Evolutionary conservation across 1,139 yeast species (phyloP).

Genomic region (Diutina neorugosa): DNA sequence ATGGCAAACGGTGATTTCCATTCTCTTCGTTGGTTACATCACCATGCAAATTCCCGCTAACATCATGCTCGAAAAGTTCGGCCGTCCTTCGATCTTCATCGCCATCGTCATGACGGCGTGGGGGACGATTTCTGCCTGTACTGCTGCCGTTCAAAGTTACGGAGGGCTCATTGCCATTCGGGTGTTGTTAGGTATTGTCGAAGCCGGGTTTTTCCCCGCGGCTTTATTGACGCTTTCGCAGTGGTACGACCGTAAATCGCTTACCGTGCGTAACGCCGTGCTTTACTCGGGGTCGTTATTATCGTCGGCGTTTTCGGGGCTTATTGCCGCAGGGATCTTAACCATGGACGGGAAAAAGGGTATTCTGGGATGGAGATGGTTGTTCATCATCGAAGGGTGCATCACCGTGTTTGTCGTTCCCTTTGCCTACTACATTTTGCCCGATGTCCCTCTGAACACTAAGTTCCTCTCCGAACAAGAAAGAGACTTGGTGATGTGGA

Average conservation of each 20-base stretch:
- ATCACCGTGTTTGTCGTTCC: constrained; percentile 50
- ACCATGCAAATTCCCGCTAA: constrained; percentile 47
- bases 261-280: constrained; percentile 43
- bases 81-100: constrained; percentile 39
- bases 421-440: constrained; percentile 49
- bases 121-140: constrained; percentile 41
- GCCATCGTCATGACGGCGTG: constrained; percentile 37
- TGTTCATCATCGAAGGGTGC: constrained; percentile 62
- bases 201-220: constrained; percentile 49
- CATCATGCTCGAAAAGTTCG: constrained; percentile 35
- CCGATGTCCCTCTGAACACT: constrained; percentile 50
- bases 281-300: constrained; percentile 55
- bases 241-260: constrained; percentile 37
- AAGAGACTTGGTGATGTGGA: constrained; percentile 35
- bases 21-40: constrained; percentile 51
- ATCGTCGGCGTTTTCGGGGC: constrained; percentile 78
- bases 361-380: constrained; percentile 47
- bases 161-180: constrained; percentile 36
- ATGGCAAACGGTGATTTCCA: constrained; percentile 43
- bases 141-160: constrained; percentile 22
- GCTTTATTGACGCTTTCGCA: constrained; percentile 34
- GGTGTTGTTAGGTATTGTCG: constrained; percentile 42
- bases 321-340: constrained; percentile 52
- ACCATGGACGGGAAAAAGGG: constrained; percentile 22
- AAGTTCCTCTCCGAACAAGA: constrained; percentile 39